A percentile compares a stretch with the other conserved stretches of the same genome.
Conservation (phyloP, 2,329 filamentous ascomycete genomes). For the Aplosporella prunicola region DNA sequence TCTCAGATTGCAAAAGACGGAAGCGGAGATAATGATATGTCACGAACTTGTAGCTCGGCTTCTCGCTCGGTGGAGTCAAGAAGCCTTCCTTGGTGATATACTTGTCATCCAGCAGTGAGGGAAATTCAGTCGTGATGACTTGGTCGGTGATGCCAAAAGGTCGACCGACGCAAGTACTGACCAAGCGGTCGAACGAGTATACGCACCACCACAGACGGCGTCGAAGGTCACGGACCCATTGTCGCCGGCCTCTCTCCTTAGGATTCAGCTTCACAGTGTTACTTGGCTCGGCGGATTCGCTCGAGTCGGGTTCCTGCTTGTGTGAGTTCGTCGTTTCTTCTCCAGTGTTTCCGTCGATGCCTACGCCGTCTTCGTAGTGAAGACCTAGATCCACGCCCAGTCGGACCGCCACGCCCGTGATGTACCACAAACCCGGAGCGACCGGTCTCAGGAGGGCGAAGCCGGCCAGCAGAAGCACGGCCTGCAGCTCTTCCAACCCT, state of each 20-base stretch:
- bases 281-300: conserved; percentile 8
- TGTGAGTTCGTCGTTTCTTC: conserved; percentile 29
- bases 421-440: conserved; percentile 92
- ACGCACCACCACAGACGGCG: conserved; percentile 94
- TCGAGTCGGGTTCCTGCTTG: conserved; percentile 25
- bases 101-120: conserved; percentile 76
- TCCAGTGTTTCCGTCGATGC: conserved; percentile 42
- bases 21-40: conserved; percentile 88
- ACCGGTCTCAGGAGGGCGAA: conserved; percentile 88
- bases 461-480: conserved; percentile 80
- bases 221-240: conserved; percentile 79
- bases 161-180: conserved; percentile 85
- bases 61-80: conserved; percentile 45
- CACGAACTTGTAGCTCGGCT: conserved; percentile 80
- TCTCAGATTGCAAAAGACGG: conserved; percentile 83
- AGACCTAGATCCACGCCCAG: conserved; percentile 84
- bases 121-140: conserved; percentile 91
- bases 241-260: conserved; percentile 56
- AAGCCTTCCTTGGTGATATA: conserved; percentile 79
- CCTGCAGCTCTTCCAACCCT: conserved; percentile 86
- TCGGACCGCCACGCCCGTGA: conserved; percentile 84
- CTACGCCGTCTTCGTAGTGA: conserved; percentile 81
- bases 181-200: conserved; percentile 88
- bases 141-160: conserved; percentile 95
- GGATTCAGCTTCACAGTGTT: conserved; percentile 33